Evolutionary conservation across 371 early-diverging fungal genomes (phyloP), one percentile per base, ranked within the genome.

Genomic region (Sanchytrium tribonematis): DNA sequence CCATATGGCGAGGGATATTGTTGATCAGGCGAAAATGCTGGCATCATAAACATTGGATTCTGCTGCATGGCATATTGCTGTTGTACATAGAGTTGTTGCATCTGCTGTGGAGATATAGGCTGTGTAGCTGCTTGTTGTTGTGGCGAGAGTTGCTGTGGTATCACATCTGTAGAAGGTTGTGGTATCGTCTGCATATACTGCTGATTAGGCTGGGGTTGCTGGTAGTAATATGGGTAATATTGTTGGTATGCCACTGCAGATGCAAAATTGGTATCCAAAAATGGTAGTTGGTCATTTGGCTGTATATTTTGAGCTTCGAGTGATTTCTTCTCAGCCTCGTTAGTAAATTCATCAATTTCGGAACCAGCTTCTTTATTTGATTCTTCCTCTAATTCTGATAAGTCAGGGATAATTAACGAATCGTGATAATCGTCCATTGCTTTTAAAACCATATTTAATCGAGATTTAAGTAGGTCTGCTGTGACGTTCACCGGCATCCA

Each of bases 31-130:
- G 48, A 48, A 48, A 12, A 48, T 48, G 48, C 12, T 22, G 48
- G 48, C 48, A 48, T 48, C 48, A 48, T 48, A 48, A 48, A 48
- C 48, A 48, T 48, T 12, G 48, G 48, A 48, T 48, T 48, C 48
- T 48, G 48, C 22, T 48, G 48, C 48, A 48, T 48, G 5, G 5
- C 12, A 48, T 12, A 48, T 22, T 48, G 48, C 48, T 48, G 48
- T 48, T 48, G 48, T 48, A 22, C 5, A 48, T 48, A 48, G 5
- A 48, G 22, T 48, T 48, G 48, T 22, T 48, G 48, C 48, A 48
- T 48, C 22, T 48, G 48, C 48, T 12, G 22, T 22, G 48, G 48
- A 48, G 48, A 48, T 22, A 48, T 12, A 48, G 5, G 5, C 22
- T 5, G 22, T 22, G 22, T 12, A 22, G 12, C 22, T 22, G 48